These are phyloP conservation scores for Ascoidea tarda DNA, from an alignment of 805 yeast genomes.

Conservation along the genomic window DNA sequence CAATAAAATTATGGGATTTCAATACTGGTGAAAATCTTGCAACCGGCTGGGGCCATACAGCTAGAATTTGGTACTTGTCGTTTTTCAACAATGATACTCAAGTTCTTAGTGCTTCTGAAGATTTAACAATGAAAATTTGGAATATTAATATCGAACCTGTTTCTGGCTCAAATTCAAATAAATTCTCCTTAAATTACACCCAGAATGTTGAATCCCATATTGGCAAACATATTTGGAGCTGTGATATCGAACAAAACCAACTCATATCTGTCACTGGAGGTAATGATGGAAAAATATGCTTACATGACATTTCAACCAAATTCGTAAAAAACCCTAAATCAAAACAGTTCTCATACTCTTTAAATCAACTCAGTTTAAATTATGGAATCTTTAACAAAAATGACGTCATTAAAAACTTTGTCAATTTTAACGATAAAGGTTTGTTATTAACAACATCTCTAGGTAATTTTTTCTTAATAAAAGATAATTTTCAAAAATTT, in stretches of 20 bases:
- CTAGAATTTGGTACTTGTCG: conserved; percentile 78
- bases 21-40: conserved; percentile 43
- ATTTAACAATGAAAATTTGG: conserved; percentile 79
- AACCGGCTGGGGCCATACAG: conserved; percentile 93
- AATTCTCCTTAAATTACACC: conserved; percentile 22
- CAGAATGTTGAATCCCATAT: conserved; percentile 54
- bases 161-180: conserved; percentile 14
- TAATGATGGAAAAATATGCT: conserved; percentile 73
- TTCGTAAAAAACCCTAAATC: background rate
- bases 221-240: conserved; percentile 84
- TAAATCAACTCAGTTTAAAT: background rate
- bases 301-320: conserved; percentile 34
- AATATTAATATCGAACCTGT: conserved; percentile 18
- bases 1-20: conserved; percentile 65
- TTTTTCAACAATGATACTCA: conserved; percentile 30
- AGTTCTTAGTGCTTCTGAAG: conserved; percentile 69
- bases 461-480: conserved; percentile 33
- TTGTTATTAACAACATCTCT: conserved; percentile 40
- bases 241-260: conserved; percentile 33
- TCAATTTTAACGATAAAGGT: conserved; percentile 26
- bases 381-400: conserved; percentile 18
- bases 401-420: conserved; percentile 51
- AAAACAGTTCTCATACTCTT: background rate
- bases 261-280: conserved; percentile 73
- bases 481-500: conserved; percentile 18